Conservation (phyloP, 2,329 filamentous ascomycete genomes). For the Fusarium kyushuense region DNA sequence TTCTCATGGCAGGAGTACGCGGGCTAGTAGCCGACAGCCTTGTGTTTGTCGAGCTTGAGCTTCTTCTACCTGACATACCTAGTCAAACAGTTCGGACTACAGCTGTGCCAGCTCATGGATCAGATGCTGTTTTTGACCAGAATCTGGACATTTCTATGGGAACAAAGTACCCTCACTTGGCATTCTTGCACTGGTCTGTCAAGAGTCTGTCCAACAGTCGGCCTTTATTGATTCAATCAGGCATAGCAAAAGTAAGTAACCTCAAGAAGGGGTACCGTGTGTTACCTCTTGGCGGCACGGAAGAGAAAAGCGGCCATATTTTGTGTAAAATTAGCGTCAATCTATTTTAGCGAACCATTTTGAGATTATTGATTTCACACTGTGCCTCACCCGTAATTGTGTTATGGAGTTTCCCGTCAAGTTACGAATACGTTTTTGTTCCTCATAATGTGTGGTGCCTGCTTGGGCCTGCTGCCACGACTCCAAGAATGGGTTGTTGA, state of each 20-base stretch:
- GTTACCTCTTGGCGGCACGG: neutral
- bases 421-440: too few relatives aligned
- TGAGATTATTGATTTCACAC: neutral
- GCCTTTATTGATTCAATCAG: neutral
- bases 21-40: rapidly evolving
- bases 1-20: constrained; percentile 4
- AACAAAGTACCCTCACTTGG: constrained; percentile 1
- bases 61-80: neutral
- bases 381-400: too few relatives aligned
- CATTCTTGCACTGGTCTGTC: constrained; percentile 8
- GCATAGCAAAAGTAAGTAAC: constrained; percentile 4
- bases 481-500: too few relatives aligned
- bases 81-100: neutral
- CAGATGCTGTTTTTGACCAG: neutral
- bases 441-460: too few relatives aligned
- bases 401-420: too few relatives aligned
- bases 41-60: neutral
- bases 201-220: neutral
- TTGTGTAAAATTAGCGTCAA: constrained; percentile 18
- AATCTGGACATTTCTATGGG: neutral
- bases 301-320: neutral
- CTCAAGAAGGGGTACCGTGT: constrained; percentile 16
- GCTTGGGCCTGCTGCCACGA: too few relatives aligned
- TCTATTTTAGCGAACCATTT: neutral
- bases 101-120: rapidly evolving